Base-by-base conservation (phyloP, 768 basidiomycete genomes). In the Lactarius pseudohatsudake region DNA sequence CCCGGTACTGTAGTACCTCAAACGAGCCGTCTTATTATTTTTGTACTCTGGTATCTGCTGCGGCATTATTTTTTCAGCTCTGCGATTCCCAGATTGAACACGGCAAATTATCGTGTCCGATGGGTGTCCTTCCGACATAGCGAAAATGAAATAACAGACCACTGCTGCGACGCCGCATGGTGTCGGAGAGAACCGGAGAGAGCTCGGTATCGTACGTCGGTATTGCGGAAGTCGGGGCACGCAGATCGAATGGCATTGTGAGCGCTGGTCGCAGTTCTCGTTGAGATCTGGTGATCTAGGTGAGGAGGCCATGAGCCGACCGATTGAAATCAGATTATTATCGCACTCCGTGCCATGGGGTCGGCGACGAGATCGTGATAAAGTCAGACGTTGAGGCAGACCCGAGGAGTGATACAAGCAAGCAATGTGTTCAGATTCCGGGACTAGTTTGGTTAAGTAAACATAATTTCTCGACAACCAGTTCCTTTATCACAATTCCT, bases 301-400 rank as follows among this genome's bases (percentile, higher is more conserved):
- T 41, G 55, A 63, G 41, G 20, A 63, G 41, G 20, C 6, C 45
- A 45, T 61, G 59, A 61, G 22, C 54, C 50, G 54, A 47, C 55
- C 55, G 55, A 62, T 57, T 61, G 13, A 38, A 50, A 61, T 57
- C 59, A 56, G 64, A 65, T 65, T 45, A 61, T 45, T 18, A 65
- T 61, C 64, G 7, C 47, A 20, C 43, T 36, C 18, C 47, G 45
- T 28, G 60, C 65, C 55, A 62, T 40, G 55, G 36, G 62, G 41
- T 43, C 30, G 47, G 47, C 45, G 22, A 47, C 36, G 47, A 28
- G 26, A 53, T 53, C 50, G 50, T 57, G 45, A 61, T 41, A 40
- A n/a, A 20, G 28, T 13, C n/a, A 11, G 11, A 18, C 15, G 41
- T 41, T 16, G 47, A 50, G 47, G 47, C 47, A 50, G 18, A 22